Conservation (phyloP, 371 early-diverging fungal genomes). For the Coemansia sp. region DNA sequence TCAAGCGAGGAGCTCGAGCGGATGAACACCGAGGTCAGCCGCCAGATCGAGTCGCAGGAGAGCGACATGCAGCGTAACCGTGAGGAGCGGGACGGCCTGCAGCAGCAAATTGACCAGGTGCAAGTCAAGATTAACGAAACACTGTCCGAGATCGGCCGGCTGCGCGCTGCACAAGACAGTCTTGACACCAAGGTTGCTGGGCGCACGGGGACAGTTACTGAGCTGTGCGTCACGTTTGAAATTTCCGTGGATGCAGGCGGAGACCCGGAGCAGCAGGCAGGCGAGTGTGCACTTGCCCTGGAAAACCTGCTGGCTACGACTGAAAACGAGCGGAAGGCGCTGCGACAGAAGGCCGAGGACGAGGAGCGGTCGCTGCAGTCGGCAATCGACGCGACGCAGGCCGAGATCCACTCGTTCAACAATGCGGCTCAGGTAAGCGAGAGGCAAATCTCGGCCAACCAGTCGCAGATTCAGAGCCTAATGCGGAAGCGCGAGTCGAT, state of each 20-base stretch:
- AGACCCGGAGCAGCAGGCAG: conserved; percentile 19
- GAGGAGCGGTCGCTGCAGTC: conserved; percentile 29
- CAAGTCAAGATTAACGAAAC: conserved; percentile 13
- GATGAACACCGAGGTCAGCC: conserved; percentile 26
- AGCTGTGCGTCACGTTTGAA: conserved; percentile 10
- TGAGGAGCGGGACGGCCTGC: conserved; percentile 25
- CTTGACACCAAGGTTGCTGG: conserved; percentile 30
- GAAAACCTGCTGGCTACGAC: conserved; percentile 10
- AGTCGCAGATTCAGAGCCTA: conserved; percentile 22
- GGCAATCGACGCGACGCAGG: conserved; percentile 26
- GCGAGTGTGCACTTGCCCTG: conserved; percentile 14
- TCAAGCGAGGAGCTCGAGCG: conserved; percentile 23
- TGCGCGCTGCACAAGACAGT: conserved; percentile 37
- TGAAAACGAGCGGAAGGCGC: conserved; percentile 19
- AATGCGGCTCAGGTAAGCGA: conserved; percentile 22
- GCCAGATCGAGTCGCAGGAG: conserved; percentile 37
- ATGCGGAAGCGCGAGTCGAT: conserved; percentile 24
- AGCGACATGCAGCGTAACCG: conserved; percentile 22
- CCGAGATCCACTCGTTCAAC: conserved; percentile 22
- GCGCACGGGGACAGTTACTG: conserved; percentile 18
- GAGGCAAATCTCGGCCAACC: conserved; percentile 17
- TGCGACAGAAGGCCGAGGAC: conserved; percentile 10
- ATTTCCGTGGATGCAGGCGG: conserved; percentile 1
- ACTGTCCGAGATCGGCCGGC: conserved; percentile 35
- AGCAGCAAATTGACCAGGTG: conserved; percentile 7